These are phyloP conservation scores for Teratosphaeria gauchensis DNA, from an alignment of 2,329 filamentous ascomycete species.

Conservation along the genomic window DNA sequence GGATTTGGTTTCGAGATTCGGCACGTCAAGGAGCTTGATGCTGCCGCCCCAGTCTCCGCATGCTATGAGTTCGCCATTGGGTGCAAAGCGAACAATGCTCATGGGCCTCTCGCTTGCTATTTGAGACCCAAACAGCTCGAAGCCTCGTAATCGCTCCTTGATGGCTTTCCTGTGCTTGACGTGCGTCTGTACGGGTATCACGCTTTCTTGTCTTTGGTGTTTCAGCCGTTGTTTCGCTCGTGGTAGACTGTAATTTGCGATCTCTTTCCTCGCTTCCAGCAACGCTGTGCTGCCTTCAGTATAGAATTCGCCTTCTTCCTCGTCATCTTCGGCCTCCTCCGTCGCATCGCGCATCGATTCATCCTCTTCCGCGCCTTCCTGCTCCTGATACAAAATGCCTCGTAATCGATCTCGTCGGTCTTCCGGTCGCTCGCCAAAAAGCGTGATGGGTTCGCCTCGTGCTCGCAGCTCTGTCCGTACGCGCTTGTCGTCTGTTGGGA, in stretches of 20 bases:
- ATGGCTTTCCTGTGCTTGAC: slow-evolving; percentile 84
- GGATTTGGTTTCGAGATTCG: slow-evolving; percentile 66
- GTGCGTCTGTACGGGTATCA: slow-evolving; percentile 77
- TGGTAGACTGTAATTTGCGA: slow-evolving; percentile 76
- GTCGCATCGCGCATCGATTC: slow-evolving; percentile 48
- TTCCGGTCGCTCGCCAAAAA: slow-evolving; percentile 82
- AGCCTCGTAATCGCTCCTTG: slow-evolving; percentile 70
- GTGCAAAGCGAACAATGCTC: slow-evolving; percentile 84
- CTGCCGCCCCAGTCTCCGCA: slow-evolving; percentile 90
- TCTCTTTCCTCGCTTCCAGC: slow-evolving; percentile 63
- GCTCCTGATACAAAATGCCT: slow-evolving; percentile 60
- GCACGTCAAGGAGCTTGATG: slow-evolving; percentile 76
- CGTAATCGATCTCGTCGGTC: slow-evolving; percentile 81
- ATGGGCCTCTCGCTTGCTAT: slow-evolving; percentile 84
- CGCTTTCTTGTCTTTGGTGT: slow-evolving; percentile 70
- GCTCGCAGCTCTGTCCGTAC: slow-evolving; percentile 74
- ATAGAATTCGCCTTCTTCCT: slow-evolving; percentile 87
- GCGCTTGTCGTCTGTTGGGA: slow-evolving; percentile 85
- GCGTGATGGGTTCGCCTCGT: slow-evolving; percentile 83
- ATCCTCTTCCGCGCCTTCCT: slow-evolving; percentile 47
- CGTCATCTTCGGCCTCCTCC: slow-evolving; percentile 47
- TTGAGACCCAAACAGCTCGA: slow-evolving; percentile 89
- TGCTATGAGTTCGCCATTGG: slow-evolving; percentile 71
- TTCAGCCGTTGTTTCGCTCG: slow-evolving; percentile 67
- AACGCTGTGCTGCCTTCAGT: slow-evolving; percentile 69